Evolutionary conservation across 2,329 filamentous ascomycete species (phyloP).

Genomic region (Nemania abortiva): DNA sequence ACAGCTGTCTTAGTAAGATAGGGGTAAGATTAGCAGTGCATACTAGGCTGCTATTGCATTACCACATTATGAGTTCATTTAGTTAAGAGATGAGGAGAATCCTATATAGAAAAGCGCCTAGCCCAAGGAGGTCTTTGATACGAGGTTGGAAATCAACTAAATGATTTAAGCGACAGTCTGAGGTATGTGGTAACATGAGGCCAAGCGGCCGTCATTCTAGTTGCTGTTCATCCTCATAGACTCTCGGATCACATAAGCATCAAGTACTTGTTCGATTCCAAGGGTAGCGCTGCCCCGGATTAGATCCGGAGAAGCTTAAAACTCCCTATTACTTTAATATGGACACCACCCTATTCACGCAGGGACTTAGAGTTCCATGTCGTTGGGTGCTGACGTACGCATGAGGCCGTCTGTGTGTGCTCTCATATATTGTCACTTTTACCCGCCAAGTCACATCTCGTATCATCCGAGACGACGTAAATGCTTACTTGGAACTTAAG

Average conservation of each 20-base stretch:
- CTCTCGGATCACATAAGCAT: background rate
- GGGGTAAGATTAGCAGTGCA: background rate
- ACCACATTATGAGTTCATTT: background rate
- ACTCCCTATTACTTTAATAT: background rate
- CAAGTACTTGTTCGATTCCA: background rate
- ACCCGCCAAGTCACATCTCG: background rate
- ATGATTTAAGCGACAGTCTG: background rate
- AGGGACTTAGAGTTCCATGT: background rate
- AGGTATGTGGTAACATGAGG: background rate
- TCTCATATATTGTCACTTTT: background rate
- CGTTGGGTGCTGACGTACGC: background rate
- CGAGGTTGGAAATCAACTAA: background rate
- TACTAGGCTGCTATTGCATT: background rate
- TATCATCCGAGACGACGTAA: background rate
- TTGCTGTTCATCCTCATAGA: background rate
- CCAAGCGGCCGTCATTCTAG: background rate
- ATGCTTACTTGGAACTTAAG: background rate
- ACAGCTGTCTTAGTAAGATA: background rate
- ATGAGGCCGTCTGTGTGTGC: background rate
- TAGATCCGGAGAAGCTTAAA: background rate
- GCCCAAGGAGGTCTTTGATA: background rate
- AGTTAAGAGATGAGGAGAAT: background rate
- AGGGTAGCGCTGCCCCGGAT: background rate
- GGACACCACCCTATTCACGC: background rate
- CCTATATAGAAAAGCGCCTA: background rate